Percentiles rank a stretch among this genome's conserved stretches.
These are phyloP conservation scores for Neoarthrinium moseri DNA, from an alignment of 2,329 filamentous ascomycete genomes.

Conservation along the genomic window DNA sequence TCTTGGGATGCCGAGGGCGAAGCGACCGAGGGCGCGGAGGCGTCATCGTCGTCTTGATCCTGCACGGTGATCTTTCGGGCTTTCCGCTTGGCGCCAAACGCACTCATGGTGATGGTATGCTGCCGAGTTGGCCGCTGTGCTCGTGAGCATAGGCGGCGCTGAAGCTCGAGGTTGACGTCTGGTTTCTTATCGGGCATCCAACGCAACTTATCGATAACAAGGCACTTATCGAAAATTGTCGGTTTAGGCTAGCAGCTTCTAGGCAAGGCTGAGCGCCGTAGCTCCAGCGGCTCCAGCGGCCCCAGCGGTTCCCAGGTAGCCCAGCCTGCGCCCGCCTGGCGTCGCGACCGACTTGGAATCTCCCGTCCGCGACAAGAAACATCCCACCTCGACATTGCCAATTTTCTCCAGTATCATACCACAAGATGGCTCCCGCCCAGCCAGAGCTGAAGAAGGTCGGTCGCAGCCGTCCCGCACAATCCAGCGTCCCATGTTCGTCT, in stretches of 20 bases:
- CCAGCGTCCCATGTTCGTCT: too few relatives aligned
- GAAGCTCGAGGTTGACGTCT: background rate
- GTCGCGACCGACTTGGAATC: too few relatives aligned
- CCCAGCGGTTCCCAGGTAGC: background rate
- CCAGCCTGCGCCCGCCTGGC: background rate
- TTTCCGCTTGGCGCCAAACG: slow-evolving; percentile 62
- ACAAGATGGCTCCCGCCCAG: slow-evolving; percentile 94
- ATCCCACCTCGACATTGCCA: background rate
- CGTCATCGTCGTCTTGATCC: slow-evolving; percentile 60
- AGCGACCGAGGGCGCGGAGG: slow-evolving; percentile 15
- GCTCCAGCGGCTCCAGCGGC: too few relatives aligned
- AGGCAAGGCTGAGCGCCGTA: too few relatives aligned
- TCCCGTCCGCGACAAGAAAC: too few relatives aligned
- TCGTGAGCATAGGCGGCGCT: too few relatives aligned
- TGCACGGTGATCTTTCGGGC: slow-evolving; percentile 73
- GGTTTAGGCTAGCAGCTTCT: background rate
- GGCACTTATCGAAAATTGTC: background rate
- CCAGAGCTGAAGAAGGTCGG: slow-evolving; percentile 96
- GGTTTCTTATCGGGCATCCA: background rate
- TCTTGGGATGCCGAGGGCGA: slow-evolving; percentile 20
- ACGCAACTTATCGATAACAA: slow-evolving; percentile 11
- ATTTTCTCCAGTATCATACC: background rate
- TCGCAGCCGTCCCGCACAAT: too few relatives aligned
- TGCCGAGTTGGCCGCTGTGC: too few relatives aligned
- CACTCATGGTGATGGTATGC: slow-evolving; percentile 44